Evolutionary conservation across 2,329 filamentous ascomycete species (phyloP), one percentile per base, ranked within the genome.

Genomic region (Diaporthe ilicicola): DNA sequence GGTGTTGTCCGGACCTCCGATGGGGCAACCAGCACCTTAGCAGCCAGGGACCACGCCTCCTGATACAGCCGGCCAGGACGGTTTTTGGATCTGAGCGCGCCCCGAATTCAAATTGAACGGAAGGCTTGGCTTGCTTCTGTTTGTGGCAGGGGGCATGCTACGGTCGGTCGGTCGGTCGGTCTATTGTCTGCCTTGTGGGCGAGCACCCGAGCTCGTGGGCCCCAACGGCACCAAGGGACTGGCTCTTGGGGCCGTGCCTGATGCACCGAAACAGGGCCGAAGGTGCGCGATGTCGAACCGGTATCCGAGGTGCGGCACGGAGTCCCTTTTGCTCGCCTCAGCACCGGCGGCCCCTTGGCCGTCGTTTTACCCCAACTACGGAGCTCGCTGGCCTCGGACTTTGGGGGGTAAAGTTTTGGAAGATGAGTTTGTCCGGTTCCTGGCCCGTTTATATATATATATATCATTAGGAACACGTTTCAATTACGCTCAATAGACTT

Each of bases 331-430:
- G 9, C 39, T 24, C 42, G 46, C 29, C 19, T 15, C 34, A 24
- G 44, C 34, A 12, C 66, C 70, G 65, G 51, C 27, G 32, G 34
- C 53, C 19, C 34, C 50, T 37, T 42, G 65, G 42, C 67, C 70
- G 62, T 61, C n/a, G 42, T 59, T 50, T 65, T 70, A 59, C 70
- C 70, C 70, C 59, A 70, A 65, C 67, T 66, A 72, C 70, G 70
- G 70, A 66, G 59, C 66, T 72, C 53, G 54, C 44, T 27, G 53
- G 51, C 51, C 46, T n/a, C 61, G 69, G 69, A 70, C 69, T 61
- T 10, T 55, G 19, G 59, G 67, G 66, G 64, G 27, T 34, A 12
- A 56, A 50, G 42, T 59, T 46, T 46, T 59, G 46, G 39, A 27
- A 39, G 22, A 51, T 9, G 42, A 44, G 9, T 3, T 64, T 56